Evolutionary conservation across 2,329 filamentous ascomycete genomes (phyloP).

Genomic region (Onygenales sp.): DNA sequence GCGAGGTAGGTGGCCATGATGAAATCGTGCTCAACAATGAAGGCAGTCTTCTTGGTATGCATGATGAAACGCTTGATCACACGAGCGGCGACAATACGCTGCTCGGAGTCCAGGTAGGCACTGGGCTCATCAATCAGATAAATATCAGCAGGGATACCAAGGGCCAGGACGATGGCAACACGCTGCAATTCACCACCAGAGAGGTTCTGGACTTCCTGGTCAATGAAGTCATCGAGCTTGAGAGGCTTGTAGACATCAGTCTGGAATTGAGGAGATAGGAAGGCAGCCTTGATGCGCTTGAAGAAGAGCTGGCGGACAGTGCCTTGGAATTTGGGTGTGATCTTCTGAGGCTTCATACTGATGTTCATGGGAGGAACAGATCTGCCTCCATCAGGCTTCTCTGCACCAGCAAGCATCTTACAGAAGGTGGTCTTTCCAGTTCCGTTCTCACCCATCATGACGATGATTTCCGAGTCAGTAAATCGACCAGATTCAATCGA

Average conservation of each 20-base stretch:
- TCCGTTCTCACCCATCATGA: constrained; percentile 99
- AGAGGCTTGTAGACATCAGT: constrained; percentile 99
- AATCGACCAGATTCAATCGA: constrained; percentile 74
- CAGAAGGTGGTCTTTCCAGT: constrained; percentile 99
- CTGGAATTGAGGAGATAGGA: constrained; percentile 96
- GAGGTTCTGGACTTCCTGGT: constrained; percentile 97
- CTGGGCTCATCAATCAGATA: constrained; percentile 98
- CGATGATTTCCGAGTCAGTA: constrained; percentile 95
- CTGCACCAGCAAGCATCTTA: constrained; percentile 82
- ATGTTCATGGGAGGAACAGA: constrained; percentile 91
- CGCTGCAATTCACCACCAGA: constrained; percentile 99
- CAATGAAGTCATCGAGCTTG: constrained; percentile 97
- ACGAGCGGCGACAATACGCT: constrained; percentile 92
- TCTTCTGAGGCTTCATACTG: constrained; percentile 99
- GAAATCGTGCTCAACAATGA: constrained; percentile 99
- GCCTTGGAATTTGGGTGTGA: constrained; percentile 94
- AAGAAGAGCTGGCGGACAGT: constrained; percentile 97
- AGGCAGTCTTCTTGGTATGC: constrained; percentile 99
- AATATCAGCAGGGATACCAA: constrained; percentile 92
- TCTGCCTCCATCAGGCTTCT: constrained; percentile 75
- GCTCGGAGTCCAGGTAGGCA: constrained; percentile 96
- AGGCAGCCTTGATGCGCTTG: constrained; percentile 98
- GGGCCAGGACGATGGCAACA: constrained; percentile 94
- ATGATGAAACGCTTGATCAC: constrained; percentile 99
- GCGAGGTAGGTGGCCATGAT: constrained; percentile 83